Evolutionary conservation across 2,329 filamentous ascomycete genomes (phyloP).

Genomic region (Ophiostoma himal-ulmi): DNA sequence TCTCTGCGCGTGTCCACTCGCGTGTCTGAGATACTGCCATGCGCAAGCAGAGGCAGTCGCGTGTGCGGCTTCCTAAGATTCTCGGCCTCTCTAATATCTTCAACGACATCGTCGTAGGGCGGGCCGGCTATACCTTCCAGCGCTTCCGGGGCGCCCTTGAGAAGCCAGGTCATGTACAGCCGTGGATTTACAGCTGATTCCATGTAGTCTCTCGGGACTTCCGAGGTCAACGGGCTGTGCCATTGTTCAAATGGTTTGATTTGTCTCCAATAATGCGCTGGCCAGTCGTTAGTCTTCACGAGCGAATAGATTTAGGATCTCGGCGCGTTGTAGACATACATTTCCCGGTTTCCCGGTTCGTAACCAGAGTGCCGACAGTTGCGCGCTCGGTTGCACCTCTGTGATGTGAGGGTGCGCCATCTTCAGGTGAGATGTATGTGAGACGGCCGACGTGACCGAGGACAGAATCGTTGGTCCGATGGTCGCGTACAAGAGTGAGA

Average conservation of each 20-base stretch:
- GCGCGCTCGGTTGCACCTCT: background rate
- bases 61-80: conserved; percentile 18
- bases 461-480: conserved; percentile 41
- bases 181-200: conserved; percentile 16
- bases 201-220: background rate
- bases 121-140: conserved; percentile 36
- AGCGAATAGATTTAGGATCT: background rate
- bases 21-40: conserved; percentile 49
- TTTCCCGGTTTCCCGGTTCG: conserved; percentile 19
- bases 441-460: conserved; percentile 50
- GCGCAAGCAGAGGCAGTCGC: conserved; percentile 42
- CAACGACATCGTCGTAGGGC: conserved; percentile 33
- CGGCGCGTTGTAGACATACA: background rate
- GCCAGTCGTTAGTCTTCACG: conserved; percentile 16
- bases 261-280: conserved; percentile 29
- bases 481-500: conserved; percentile 29
- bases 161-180: conserved; percentile 45
- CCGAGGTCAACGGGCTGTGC: conserved; percentile 27
- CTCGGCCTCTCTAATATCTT: conserved; percentile 32
- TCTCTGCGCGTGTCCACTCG: conserved; percentile 28
- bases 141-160: conserved; percentile 47
- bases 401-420: conserved; percentile 27
- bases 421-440: conserved; percentile 37
- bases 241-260: conserved; percentile 30
- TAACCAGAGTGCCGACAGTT: conserved; percentile 19